Evolutionary conservation across 192 early-diverging fungal genomes (phyloP), one percentile per base, ranked within the genome.

Genomic region (Coemansia sp.): DNA sequence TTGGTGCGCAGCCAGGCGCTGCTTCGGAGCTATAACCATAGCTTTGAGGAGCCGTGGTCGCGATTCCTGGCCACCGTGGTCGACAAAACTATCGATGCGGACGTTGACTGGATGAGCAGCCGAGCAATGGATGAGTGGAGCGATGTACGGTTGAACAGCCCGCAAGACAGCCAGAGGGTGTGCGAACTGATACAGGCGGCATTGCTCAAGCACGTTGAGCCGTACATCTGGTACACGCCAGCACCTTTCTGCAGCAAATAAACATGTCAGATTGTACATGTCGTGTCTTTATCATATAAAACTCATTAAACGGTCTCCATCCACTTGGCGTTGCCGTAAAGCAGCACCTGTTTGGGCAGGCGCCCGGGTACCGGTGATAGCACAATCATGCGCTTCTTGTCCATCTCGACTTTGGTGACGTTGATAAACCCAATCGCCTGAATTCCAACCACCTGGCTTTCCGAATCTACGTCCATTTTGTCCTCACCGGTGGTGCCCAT

Each of bases 321-420:
- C 96, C 96, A 99, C 59, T 94, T 93, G 46, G 93, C 81, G 26
- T 83, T 56, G 8, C 85, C 94, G 71, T 93, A 83, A 40, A 96
- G 53, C 50, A 94, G 68, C 57, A 90, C 89, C 62, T 83, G 84
- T 34, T 87, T 87, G 12, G 91, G 92, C 65, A 99, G 68, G 29
- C 88, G 80, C 7, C 91, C 91, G 14, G 93, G 93, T 22, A 87
- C 86, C 4, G 96, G 96, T 19, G 89, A 83, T 21, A 95, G 45
- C 22, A 97, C 68, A 0, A 87, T 94, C 63, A 99, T 55, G 59
- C 89, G 93, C 31, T 81, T 67, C 52, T 89, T 90, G 1, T 61
- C 76, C 51, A 87, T 91, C 62, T 94, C 90, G 12, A 96, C 86
- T 49, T 90, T 53, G 19, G 68, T 72, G 38, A 70, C 69, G 19